A percentile compares a stretch with the other conserved stretches of the same genome.
Evolutionary conservation across 2,329 filamentous ascomycete species (phyloP).

Genomic region (Penicillium palitans): DNA sequence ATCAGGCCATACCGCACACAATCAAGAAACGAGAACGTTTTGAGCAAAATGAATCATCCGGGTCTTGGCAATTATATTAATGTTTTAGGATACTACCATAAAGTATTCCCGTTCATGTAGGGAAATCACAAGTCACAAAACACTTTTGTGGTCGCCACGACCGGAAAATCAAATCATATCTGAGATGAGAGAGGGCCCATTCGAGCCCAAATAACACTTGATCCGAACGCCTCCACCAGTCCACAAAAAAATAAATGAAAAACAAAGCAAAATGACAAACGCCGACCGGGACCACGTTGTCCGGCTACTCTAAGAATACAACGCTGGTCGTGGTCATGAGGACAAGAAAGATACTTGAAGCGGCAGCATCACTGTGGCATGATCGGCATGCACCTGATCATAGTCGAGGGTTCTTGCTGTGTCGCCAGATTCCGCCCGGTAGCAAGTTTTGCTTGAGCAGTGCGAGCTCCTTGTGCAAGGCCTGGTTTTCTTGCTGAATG

Average conservation of each 20-base stretch:
- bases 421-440: slow-evolving; percentile 28
- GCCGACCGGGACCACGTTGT: slow-evolving; percentile 12
- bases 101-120: slow-evolving; percentile 4
- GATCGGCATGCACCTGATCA: slow-evolving; percentile 1
- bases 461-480: slow-evolving; percentile 35
- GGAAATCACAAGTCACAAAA: slow-evolving; percentile 22
- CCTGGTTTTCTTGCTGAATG: slow-evolving; percentile 37
- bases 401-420: slow-evolving; percentile 15
- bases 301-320: slow-evolving; percentile 19
- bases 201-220: slow-evolving; percentile 9
- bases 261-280: neutral
- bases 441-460: slow-evolving; percentile 33
- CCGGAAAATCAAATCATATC: slow-evolving; percentile 14
- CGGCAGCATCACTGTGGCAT: neutral
- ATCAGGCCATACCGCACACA: neutral
- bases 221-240: slow-evolving; percentile 8
- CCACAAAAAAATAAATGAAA: neutral
- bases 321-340: slow-evolving; percentile 22
- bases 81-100: slow-evolving; percentile 22
- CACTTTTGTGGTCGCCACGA: slow-evolving; percentile 29
- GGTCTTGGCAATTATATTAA: slow-evolving; percentile 28
- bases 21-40: neutral
- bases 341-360: neutral
- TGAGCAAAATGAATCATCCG: slow-evolving; percentile 14
- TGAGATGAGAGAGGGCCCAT: slow-evolving; percentile 19